Percentiles rank a stretch among this genome's conserved stretches.
Conservation (phyloP, 192 early-diverging fungal genomes). For the Spizellomyces punctatus region DNA sequence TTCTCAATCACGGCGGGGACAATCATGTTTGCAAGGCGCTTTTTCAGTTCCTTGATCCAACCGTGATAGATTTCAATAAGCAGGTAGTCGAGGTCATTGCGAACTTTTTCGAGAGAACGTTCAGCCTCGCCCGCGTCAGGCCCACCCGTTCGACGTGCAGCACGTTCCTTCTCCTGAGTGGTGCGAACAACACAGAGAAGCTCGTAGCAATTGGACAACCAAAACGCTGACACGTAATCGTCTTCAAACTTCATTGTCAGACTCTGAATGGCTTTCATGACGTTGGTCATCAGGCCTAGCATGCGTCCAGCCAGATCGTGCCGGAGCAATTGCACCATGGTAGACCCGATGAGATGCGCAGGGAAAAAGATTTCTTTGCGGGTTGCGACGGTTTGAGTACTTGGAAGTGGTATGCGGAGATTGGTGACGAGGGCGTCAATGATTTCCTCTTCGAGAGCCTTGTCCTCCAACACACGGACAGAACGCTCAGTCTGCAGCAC, state of each 20-base stretch:
- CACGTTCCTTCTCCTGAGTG: constrained; percentile 50
- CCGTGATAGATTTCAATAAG: constrained; percentile 96
- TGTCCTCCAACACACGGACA: constrained; percentile 50
- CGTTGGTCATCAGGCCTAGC: constrained; percentile 80
- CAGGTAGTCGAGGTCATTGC: constrained; percentile 87
- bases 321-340: constrained; percentile 84
- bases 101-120: constrained; percentile 81
- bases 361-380: constrained; percentile 94
- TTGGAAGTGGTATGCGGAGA: constrained; percentile 87
- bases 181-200: constrained; percentile 86
- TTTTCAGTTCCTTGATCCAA: constrained; percentile 98
- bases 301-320: constrained; percentile 82
- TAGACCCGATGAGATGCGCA: constrained; percentile 86
- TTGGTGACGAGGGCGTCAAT: constrained; percentile 85
- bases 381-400: constrained; percentile 71
- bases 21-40: constrained; percentile 90
- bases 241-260: constrained; percentile 73
- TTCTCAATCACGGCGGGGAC: constrained; percentile 96
- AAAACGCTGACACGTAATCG: constrained; percentile 90
- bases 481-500: constrained; percentile 41
- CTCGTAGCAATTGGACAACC: constrained; percentile 97
- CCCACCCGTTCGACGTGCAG: constrained; percentile 1
- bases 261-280: constrained; percentile 68
- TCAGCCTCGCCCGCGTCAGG: constrained; percentile 59
- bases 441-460: constrained; percentile 73